Base-by-base conservation (phyloP, 306 rosid species). In the Castanea sativa region DNA sequence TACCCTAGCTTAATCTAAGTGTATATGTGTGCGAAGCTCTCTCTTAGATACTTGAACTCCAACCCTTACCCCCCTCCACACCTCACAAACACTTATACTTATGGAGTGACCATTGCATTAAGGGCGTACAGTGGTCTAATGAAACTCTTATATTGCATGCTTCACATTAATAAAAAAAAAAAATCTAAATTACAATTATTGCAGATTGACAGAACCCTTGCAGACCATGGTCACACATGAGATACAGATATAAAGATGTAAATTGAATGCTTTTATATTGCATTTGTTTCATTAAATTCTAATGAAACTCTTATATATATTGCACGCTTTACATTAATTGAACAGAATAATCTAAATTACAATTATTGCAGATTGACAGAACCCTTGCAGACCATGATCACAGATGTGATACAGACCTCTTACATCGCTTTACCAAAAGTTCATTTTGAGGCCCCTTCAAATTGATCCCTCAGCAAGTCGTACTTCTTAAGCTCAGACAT, bases 401-500 rank as follows among this genome's bases (percentile, higher is more conserved):
- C 30, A 61, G 14, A 5, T 4, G 69, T 19, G 30, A 64, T 3
- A 64, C 27, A n/a, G 27, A 38, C 23, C n/a, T 33, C 43, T 6
- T 6, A 35, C 38, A 80, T 35, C 0, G 79, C 33, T 55, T 32
- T 53, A 3, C 71, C 59, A 38, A 58, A 55, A 74, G 60, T 43
- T 88, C 83, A 92, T 81, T 88, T 89, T 76, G 91, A 83, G 72
- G 88, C 65, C 77, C 99, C 97, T 91, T 92, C 95, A 82, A 94
- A 92, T 81, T 91, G 99, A 83, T 91, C 93, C 70, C 99, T 88
- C 72, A 92, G 93, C 76, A 73, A 74, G 85, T 95, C 98, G 13
- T 92, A 91, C 82, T 91, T 95, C 86, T 87, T 86, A 43, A 95
- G 92, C 85, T 95, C 96, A 3, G 91, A 82, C 84, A 79, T 78